Conservation (phyloP, 352 stramenopile species). For the Phytophthora parvispora region DNA sequence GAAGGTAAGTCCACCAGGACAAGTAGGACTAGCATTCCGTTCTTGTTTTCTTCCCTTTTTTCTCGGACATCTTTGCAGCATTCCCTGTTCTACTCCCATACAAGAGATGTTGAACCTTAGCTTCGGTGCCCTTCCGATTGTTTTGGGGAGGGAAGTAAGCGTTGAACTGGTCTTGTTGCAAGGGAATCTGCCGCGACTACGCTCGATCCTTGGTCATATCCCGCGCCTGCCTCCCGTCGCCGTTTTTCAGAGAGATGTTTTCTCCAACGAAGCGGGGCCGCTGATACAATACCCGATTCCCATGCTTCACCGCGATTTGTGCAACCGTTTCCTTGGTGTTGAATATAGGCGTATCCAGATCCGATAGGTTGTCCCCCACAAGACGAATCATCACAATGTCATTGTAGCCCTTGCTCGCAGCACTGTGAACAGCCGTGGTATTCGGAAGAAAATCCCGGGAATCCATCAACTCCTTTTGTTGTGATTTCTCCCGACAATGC, state of each 20-base stretch:
- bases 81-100: not conserved
- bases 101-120: not conserved
- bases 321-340: not conserved
- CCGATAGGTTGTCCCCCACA: not conserved
- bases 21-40: not conserved
- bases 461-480: not conserved
- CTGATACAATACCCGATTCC: not conserved
- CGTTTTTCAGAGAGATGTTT: not conserved
- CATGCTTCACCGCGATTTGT: not conserved
- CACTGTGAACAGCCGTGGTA: not conserved
- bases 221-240: not conserved
- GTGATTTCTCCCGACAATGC: not conserved
- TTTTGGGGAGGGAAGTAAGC: too few relatives aligned
- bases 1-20: not conserved
- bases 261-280: not conserved
- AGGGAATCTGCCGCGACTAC: not conserved
- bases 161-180: not conserved
- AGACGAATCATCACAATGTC: not conserved
- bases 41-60: not conserved
- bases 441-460: not conserved
- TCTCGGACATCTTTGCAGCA: not conserved
- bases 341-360: not conserved
- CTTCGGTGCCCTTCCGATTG: not conserved
- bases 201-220: not conserved
- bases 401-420: not conserved